These are phyloP conservation scores for Arachis monticola DNA, from an alignment of 331 rosid genomes.

Conservation along the genomic window DNA sequence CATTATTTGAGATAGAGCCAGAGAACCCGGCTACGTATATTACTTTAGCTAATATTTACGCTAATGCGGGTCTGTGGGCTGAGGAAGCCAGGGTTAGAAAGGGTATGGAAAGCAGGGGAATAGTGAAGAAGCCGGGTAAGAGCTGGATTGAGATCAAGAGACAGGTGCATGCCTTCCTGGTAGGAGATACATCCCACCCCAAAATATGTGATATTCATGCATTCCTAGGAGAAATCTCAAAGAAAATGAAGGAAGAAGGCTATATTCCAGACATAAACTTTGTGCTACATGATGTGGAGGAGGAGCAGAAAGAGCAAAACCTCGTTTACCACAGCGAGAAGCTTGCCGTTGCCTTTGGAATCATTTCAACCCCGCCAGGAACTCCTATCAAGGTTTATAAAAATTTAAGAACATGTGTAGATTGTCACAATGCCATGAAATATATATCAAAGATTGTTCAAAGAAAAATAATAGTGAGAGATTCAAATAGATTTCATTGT, in stretches of 20 bases:
- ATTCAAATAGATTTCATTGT: constrained; percentile 73
- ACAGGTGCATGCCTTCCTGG: constrained; percentile 59
- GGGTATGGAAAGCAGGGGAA: constrained; percentile 58
- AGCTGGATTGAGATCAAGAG: constrained; percentile 78
- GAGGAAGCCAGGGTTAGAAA: constrained; percentile 62
- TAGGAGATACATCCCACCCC: constrained; percentile 68
- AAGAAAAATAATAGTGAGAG: constrained; percentile 57
- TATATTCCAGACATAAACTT: constrained; percentile 69
- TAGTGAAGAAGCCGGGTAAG: constrained; percentile 64
- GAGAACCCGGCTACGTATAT: constrained; percentile 75
- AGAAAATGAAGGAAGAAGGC: constrained; percentile 72
- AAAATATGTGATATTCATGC: constrained; percentile 58
- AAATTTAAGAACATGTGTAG: constrained; percentile 77
- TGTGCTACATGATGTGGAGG: constrained; percentile 73
- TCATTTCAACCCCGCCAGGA: constrained; percentile 67
- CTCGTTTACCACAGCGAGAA: constrained; percentile 75
- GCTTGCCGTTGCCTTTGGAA: constrained; percentile 74
- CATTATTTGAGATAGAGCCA: constrained; percentile 73
- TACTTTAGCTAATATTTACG: constrained; percentile 74
- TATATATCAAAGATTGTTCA: constrained; percentile 54
- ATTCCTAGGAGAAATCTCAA: constrained; percentile 56
- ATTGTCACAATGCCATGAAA: constrained; percentile 65
- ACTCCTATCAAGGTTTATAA: constrained; percentile 64
- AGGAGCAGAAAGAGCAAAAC: constrained; percentile 79
- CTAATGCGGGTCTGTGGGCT: constrained; percentile 70